Evolutionary conservation across 768 basidiomycete genomes (phyloP).

Genomic region (Lentinula detonsa): DNA sequence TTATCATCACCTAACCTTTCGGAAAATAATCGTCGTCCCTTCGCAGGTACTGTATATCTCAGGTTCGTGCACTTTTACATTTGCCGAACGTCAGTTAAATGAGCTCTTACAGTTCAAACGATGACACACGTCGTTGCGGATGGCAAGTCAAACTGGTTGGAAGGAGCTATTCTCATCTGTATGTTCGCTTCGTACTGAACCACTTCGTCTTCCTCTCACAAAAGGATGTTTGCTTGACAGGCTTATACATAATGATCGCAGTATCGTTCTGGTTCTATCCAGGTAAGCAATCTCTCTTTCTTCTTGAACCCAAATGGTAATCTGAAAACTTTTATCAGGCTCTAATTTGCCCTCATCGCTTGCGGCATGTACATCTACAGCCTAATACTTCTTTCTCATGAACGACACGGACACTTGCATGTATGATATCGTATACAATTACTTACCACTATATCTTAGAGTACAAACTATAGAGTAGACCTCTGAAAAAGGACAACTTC

Average conservation of each 20-base stretch:
- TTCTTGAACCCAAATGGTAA: neutral
- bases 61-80: slow-evolving; percentile 21
- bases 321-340: neutral
- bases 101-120: slow-evolving; percentile 48
- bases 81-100: neutral
- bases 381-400: neutral
- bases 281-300: slow-evolving; percentile 20
- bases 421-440: neutral
- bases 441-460: neutral
- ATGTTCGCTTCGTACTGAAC: slow-evolving; percentile 33
- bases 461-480: neutral
- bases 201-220: neutral
- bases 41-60: slow-evolving; percentile 41
- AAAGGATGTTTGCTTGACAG: slow-evolving; percentile 20
- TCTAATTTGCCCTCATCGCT: slow-evolving; percentile 4
- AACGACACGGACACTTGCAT: neutral
- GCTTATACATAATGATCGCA: slow-evolving; percentile 66
- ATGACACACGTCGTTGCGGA: slow-evolving; percentile 85
- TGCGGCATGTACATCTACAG: slow-evolving; percentile 1
- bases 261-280: slow-evolving; percentile 71
- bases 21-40: neutral
- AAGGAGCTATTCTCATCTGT: slow-evolving; percentile 76
- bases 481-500: neutral
- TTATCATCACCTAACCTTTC: neutral
- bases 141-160: slow-evolving; percentile 89